A percentile compares a stretch with the other conserved stretches of the same genome.
Conservation (phyloP, 352 stramenopile genomes). For the Peronospora destructor region DNA sequence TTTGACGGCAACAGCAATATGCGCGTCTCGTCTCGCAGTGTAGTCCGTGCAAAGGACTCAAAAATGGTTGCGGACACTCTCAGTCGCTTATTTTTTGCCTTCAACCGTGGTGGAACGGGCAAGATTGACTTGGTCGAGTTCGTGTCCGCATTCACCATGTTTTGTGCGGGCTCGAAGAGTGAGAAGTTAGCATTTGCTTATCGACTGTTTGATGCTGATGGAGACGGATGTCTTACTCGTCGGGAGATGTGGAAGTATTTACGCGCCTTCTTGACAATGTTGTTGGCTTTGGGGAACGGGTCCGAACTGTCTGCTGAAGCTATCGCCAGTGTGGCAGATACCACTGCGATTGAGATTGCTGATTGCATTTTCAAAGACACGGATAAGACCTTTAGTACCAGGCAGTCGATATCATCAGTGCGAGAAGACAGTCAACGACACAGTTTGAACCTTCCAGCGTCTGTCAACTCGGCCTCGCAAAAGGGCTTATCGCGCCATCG, state of each 20-base stretch:
- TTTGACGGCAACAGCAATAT: conserved; percentile 62
- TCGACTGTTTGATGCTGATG: conserved; percentile 87
- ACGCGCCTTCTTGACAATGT: conserved; percentile 90
- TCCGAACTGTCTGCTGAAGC: conserved; percentile 74
- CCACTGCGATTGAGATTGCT: conserved; percentile 74
- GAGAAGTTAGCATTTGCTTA: conserved; percentile 91
- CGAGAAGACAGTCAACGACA: conserved; percentile 31
- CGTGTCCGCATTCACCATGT: conserved; percentile 89
- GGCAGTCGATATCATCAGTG: conserved; percentile 22
- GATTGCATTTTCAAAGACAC: conserved; percentile 81
- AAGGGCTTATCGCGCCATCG: conserved; percentile 25
- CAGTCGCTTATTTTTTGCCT: conserved; percentile 78
- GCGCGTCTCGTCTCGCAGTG: conserved; percentile 48
- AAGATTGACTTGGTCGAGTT: conserved; percentile 88
- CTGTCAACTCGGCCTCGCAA: conserved; percentile 34
- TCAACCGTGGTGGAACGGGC: conserved; percentile 76
- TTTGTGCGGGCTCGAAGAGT: conserved; percentile 93
- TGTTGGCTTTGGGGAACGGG: conserved; percentile 90
- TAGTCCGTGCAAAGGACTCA: conserved; percentile 54
- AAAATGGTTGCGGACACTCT: conserved; percentile 76
- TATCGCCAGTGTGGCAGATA: conserved; percentile 73
- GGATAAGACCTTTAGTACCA: conserved; percentile 69
- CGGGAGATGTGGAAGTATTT: conserved; percentile 90
- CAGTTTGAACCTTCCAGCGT: conserved; percentile 55
- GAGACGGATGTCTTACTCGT: conserved; percentile 85